Evolutionary conservation across 1,284 basidiomycete genomes (phyloP).

Genomic region (Pascua sp.): DNA sequence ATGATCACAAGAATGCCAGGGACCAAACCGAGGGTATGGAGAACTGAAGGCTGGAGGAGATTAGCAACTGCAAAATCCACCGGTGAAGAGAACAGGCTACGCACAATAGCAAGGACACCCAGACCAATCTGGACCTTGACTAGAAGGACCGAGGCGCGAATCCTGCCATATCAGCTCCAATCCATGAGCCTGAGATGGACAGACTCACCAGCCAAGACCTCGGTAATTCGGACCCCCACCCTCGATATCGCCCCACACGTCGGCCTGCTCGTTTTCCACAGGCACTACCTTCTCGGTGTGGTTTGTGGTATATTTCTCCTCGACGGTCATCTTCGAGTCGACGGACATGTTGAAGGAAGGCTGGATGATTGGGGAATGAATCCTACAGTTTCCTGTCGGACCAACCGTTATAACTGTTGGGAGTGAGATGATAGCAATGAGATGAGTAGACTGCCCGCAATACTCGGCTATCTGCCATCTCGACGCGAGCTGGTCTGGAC

Average conservation of each 20-base stretch:
- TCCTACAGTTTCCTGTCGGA: no score
- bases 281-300: no score
- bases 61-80: conserved; percentile 5
- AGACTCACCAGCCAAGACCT: conserved; percentile 12
- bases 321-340: no score
- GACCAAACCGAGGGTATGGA: conserved; percentile 39
- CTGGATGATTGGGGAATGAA: no score
- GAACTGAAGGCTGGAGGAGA: conserved; percentile 24
- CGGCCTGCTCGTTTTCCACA: not conserved
- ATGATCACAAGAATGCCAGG: conserved; percentile 56
- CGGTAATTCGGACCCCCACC: conserved; percentile 27
- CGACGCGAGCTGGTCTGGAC: no score
- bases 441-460: no score
- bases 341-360: no score
- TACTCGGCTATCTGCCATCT: no score
- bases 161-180: not conserved
- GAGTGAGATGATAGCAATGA: no score
- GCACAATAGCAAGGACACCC: conserved; percentile 35
- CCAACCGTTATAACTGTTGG: no score
- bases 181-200: not conserved
- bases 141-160: conserved; percentile 23
- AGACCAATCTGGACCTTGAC: conserved; percentile 41
- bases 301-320: no score
- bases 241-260: conserved; percentile 26
- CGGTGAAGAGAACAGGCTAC: not conserved